Conservation (phyloP, 495 filamentous ascomycete species). For the Rusavskia elegans region DNA sequence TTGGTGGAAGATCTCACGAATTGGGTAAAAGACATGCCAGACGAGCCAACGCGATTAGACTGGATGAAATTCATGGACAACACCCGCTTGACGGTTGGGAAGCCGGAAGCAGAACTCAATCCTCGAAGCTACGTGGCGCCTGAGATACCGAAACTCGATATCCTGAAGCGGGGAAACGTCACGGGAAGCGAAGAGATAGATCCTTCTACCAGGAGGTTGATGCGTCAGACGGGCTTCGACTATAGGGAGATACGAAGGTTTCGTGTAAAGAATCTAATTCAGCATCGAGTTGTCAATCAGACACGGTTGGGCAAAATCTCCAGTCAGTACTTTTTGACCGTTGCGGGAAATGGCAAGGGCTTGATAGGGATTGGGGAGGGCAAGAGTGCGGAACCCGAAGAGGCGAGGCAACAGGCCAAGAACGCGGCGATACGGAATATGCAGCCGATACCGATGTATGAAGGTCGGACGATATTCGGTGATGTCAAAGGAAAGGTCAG, state of each 20-base stretch:
- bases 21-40: constrained; percentile 22
- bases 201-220: constrained; percentile 40
- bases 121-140: constrained; percentile 29
- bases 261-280: constrained; percentile 48
- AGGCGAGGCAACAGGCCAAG: constrained; percentile 49
- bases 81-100: constrained; percentile 31
- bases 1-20: constrained; percentile 39
- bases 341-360: constrained; percentile 76
- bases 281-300: constrained; percentile 69
- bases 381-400: constrained; percentile 56
- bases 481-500: constrained; percentile 72
- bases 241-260: constrained; percentile 37
- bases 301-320: constrained; percentile 88
- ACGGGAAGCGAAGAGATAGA: constrained; percentile 25
- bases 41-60: constrained; percentile 25
- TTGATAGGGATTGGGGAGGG: constrained; percentile 78
- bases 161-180: constrained; percentile 1
- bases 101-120: constrained; percentile 33
- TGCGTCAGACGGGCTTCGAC: constrained; percentile 53
- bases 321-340: constrained; percentile 48
- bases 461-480: constrained; percentile 80
- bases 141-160: constrained; percentile 29
- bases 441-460: constrained; percentile 75
- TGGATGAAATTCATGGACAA: constrained; percentile 31
- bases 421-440: constrained; percentile 72